Percentiles rank a stretch among this genome's conserved stretches.
phyloP scores from a whole-genome alignment of 352 stramenopile species.

The Pilasporangium apinafurcum region DNA sequence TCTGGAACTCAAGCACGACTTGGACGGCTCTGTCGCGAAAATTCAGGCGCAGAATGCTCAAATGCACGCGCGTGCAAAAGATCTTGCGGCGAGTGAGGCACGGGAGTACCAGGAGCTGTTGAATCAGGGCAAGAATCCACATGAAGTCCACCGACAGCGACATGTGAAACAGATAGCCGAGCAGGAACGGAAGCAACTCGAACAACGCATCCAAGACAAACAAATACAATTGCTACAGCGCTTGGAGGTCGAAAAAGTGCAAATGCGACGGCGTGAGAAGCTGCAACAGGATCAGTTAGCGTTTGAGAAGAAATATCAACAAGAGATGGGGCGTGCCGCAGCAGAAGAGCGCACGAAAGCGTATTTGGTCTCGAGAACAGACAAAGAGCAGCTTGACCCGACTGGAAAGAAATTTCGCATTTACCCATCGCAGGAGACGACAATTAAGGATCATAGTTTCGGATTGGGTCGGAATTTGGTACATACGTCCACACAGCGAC shows the following conservation, averaged over 20 bases:
- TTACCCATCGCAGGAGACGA: constrained; percentile 70
- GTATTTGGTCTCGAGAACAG: constrained; percentile 51
- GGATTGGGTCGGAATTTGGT: constrained; percentile 50
- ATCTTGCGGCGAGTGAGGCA: constrained; percentile 21
- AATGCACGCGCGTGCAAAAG: constrained; percentile 15
- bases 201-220: constrained; percentile 43
- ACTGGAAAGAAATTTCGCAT: constrained; percentile 54
- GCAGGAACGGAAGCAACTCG: constrained; percentile 29
- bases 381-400: constrained; percentile 51
- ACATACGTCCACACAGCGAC: constrained; percentile 24
- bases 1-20: constrained; percentile 47
- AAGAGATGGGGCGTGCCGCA: constrained; percentile 51
- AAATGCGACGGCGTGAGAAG: constrained; percentile 26
- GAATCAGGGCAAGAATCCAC: constrained; percentile 68
- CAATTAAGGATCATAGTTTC: constrained; percentile 65
- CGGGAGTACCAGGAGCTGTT: constrained; percentile 44
- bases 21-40: constrained; percentile 34
- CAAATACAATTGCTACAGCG: constrained; percentile 41
- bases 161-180: constrained; percentile 27
- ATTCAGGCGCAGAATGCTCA: constrained; percentile 42
- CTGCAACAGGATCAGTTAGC: constrained; percentile 27
- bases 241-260: constrained; percentile 44
- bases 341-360: constrained; percentile 42
- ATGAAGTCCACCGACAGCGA: constrained; percentile 53
- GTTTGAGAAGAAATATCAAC: constrained; percentile 66